These are phyloP conservation scores for Solanum medicagineum DNA, from an alignment of 257 asterid species.

Conservation along the genomic window DNA sequence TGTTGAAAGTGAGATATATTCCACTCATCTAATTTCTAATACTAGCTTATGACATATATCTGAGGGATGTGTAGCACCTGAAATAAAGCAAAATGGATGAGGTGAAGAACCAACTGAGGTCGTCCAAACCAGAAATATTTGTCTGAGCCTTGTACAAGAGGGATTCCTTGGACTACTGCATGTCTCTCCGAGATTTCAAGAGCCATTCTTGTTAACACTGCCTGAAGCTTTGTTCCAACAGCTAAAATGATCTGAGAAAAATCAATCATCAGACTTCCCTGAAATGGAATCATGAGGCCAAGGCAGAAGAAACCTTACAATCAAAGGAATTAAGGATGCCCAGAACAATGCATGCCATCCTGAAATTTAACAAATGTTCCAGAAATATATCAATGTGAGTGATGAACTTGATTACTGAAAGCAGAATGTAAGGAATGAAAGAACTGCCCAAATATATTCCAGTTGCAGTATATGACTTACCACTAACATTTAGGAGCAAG, in stretches of 20 bases:
- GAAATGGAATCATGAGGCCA: not conserved
- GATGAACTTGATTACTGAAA: not conserved
- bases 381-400: not conserved
- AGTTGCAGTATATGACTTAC: not conserved
- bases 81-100: constrained; percentile 20
- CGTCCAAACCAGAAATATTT: constrained; percentile 18
- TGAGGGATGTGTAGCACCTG: constrained; percentile 3
- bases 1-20: not conserved
- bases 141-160: constrained; percentile 10
- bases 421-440: not conserved
- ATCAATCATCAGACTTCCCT: not conserved
- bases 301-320: not conserved
- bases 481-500: constrained; percentile 8
- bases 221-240: constrained; percentile 13
- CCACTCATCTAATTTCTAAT: not conserved
- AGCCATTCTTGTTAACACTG: constrained; percentile 18
- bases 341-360: constrained; percentile 7
- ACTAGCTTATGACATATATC: not conserved
- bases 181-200: constrained; percentile 13
- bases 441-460: not conserved
- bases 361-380: not conserved
- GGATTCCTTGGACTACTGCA: constrained; percentile 12
- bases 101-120: constrained; percentile 13
- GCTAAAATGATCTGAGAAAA: constrained; percentile 7
- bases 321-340: constrained; percentile 8